Conservation (phyloP, 202 grass and related monocot species). For the Hordeum pubiflorum region DNA sequence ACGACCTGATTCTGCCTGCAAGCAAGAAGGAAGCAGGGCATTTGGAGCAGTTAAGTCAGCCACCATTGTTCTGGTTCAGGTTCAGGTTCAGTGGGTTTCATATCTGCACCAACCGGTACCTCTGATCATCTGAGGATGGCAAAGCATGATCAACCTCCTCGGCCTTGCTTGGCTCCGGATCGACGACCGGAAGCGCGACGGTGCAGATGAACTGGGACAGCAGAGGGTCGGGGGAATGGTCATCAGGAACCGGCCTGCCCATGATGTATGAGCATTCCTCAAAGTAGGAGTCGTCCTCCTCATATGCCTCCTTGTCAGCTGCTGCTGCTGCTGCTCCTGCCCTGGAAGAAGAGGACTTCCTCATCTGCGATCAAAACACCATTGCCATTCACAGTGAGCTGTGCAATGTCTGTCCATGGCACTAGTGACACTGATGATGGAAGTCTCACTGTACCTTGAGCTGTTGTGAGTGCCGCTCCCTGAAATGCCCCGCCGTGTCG, state of each 20-base stretch:
- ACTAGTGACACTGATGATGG: background rate
- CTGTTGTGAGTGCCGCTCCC: constrained; percentile 33
- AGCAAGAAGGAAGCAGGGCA: background rate
- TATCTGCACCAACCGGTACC: background rate
- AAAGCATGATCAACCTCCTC: background rate
- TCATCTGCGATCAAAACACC: constrained; percentile 33
- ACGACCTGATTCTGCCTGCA: constrained; percentile 9
- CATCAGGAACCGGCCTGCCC: background rate
- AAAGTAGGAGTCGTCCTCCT: constrained; percentile 18
- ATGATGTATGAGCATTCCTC: constrained; percentile 1
- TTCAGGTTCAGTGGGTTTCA: no score
- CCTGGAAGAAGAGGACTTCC: constrained; percentile 34
- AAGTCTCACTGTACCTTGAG: constrained; percentile 1
- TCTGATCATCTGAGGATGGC: background rate
- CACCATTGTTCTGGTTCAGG: background rate
- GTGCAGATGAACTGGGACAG: constrained; percentile 49
- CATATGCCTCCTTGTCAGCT: constrained; percentile 14
- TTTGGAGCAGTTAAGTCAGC: background rate
- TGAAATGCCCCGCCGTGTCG: constrained; percentile 42
- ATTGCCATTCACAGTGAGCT: background rate
- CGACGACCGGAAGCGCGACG: background rate
- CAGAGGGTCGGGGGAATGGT: constrained; percentile 37
- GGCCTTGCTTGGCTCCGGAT: background rate
- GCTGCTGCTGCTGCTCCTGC: constrained; percentile 15
- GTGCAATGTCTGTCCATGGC: background rate